Evolutionary conservation across 1,284 basidiomycete species (phyloP).

Genomic region (Pascua sp.): DNA sequence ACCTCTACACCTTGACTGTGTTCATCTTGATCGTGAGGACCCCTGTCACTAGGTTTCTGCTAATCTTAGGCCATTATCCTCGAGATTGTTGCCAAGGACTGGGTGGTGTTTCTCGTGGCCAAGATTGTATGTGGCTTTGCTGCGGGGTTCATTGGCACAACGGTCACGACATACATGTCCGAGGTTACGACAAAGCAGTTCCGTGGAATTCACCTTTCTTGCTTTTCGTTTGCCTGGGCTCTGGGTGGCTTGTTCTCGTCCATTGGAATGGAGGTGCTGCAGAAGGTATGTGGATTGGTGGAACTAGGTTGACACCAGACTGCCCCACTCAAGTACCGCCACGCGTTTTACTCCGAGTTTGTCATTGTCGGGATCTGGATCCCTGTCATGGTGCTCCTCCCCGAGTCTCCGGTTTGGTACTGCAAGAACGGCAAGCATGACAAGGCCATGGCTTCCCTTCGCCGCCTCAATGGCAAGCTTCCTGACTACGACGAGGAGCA

Average conservation of each 20-base stretch:
- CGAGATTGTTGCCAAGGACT: constrained; percentile 28
- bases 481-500: constrained; percentile 26
- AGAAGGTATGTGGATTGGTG: background rate
- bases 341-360: constrained; percentile 14
- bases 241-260: constrained; percentile 3
- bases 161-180: constrained; percentile 1
- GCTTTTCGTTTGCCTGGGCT: constrained; percentile 2
- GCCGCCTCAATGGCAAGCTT: constrained; percentile 17
- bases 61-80: constrained; percentile 1
- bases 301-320: background rate
- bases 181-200: constrained; percentile 10
- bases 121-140: constrained; percentile 29
- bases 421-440: constrained; percentile 15
- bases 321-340: constrained; percentile 4
- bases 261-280: constrained; percentile 7
- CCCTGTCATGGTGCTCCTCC: constrained; percentile 9
- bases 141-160: constrained; percentile 1
- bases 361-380: constrained; percentile 12
- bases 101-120: constrained; percentile 27
- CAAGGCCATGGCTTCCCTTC: constrained; percentile 18
- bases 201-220: background rate
- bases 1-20: constrained; percentile 4
- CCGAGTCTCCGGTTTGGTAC: constrained; percentile 3
- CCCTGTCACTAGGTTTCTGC: too few species aligned
- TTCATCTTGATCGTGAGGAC: background rate